Conservation (phyloP, 345 rosid genomes). For the Dimocarpus longan region DNA sequence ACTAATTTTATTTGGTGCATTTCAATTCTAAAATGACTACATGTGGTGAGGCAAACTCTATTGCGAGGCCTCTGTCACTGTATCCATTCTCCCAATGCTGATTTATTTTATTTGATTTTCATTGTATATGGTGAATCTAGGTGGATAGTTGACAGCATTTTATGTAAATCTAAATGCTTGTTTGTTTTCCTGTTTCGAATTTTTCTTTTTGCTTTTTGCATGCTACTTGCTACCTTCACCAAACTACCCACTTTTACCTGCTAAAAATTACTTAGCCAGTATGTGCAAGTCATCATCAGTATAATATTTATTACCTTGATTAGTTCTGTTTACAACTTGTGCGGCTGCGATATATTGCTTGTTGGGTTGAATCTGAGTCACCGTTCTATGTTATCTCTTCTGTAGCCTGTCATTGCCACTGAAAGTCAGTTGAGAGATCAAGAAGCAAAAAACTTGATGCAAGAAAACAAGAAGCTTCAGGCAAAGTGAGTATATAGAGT, state of each 20-base stretch:
- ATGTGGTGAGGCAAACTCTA: background rate
- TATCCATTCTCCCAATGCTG: background rate
- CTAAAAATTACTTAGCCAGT: background rate
- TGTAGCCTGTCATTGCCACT: conserved; percentile 32
- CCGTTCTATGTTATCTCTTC: conserved; percentile 7
- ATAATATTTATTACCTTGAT: background rate
- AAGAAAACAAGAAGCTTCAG: conserved; percentile 64
- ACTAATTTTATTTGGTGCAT: background rate
- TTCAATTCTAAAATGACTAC: background rate
- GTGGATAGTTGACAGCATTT: background rate
- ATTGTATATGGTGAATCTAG: background rate
- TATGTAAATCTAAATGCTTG: background rate
- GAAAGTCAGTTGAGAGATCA: conserved; percentile 31
- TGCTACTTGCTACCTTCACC: background rate
- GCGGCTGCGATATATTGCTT: background rate
- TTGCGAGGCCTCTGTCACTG: background rate
- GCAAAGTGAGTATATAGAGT: conserved; percentile 52
- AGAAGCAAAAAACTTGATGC: conserved; percentile 51
- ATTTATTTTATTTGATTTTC: background rate
- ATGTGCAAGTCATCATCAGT: background rate
- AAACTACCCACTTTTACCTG: background rate
- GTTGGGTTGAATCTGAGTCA: background rate
- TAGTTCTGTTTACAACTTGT: background rate
- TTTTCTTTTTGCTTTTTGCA: background rate
- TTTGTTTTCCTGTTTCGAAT: background rate